These are phyloP conservation scores for Penicillium crustosum DNA, from an alignment of 2,329 filamentous ascomycete species.

Conservation along the genomic window DNA sequence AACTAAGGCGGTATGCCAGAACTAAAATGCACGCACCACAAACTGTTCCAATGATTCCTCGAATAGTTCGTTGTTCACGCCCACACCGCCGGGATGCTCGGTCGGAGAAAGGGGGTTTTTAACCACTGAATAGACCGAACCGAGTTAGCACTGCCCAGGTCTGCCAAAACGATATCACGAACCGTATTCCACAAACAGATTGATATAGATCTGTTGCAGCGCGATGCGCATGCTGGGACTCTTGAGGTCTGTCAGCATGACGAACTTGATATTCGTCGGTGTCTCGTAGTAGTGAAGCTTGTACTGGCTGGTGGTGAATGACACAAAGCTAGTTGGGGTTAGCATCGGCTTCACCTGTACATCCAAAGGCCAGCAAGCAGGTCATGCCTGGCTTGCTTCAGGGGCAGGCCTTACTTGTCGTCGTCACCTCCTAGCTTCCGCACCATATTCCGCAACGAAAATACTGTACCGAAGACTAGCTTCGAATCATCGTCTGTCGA, in stretches of 20 bases:
- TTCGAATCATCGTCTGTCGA: slow-evolving; percentile 82
- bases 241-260: slow-evolving; percentile 90
- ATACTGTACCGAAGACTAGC: slow-evolving; percentile 94
- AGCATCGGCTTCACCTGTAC: neutral
- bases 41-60: slow-evolving; percentile 58
- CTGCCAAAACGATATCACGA: slow-evolving; percentile 16
- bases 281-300: slow-evolving; percentile 99
- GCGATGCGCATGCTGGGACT: slow-evolving; percentile 90
- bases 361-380: neutral
- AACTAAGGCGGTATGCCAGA: slow-evolving; percentile 3
- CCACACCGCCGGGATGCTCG: slow-evolving; percentile 61
- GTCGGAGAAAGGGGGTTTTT: slow-evolving; percentile 63
- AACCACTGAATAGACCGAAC: slow-evolving; percentile 48
- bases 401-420: slow-evolving; percentile 57
- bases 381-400: neutral
- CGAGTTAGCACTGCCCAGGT: slow-evolving; percentile 7
- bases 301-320: slow-evolving; percentile 90
- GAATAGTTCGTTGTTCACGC: slow-evolving; percentile 65
- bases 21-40: slow-evolving; percentile 41
- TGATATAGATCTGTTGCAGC: slow-evolving; percentile 97
- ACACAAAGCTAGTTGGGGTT: slow-evolving; percentile 68
- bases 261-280: slow-evolving; percentile 90
- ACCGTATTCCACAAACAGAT: slow-evolving; percentile 96
- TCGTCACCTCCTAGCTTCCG: slow-evolving; percentile 91
- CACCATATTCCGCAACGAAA: slow-evolving; percentile 94